phyloP scores from a whole-genome alignment of 768 basidiomycete species.

The Pleurotus pulmonarius region DNA sequence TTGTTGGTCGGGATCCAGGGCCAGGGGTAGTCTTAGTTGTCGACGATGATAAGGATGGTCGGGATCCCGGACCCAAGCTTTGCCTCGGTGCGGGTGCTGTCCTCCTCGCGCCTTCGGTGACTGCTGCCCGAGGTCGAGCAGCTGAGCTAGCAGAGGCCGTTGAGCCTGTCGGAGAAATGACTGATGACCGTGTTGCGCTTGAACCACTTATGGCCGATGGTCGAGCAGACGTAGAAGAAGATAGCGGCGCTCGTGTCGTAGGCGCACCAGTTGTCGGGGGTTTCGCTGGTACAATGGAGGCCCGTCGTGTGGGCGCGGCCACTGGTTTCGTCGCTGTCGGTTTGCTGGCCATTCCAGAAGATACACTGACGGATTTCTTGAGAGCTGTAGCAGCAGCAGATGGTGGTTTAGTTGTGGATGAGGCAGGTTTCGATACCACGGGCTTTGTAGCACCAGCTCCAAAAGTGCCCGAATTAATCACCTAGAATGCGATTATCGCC shows the following conservation, averaged over 20 bases:
- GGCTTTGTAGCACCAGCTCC: slow-evolving; percentile 50
- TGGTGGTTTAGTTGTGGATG: slow-evolving; percentile 10
- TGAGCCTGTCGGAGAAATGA: slow-evolving; percentile 55
- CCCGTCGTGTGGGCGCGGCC: slow-evolving; percentile 33
- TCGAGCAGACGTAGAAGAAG: slow-evolving; percentile 32
- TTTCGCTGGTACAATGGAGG: slow-evolving; percentile 41
- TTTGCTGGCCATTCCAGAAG: slow-evolving; percentile 33
- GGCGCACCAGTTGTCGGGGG: slow-evolving; percentile 23
- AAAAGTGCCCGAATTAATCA: slow-evolving; percentile 64
- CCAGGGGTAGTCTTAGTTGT: slow-evolving; percentile 28
- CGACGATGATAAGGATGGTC: slow-evolving; percentile 20
- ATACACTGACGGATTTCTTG: slow-evolving; percentile 37
- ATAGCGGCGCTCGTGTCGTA: slow-evolving; percentile 30
- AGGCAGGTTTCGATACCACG: slow-evolving; percentile 17
- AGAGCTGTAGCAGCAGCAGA: slow-evolving; percentile 29
- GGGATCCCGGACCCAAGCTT: slow-evolving; percentile 18
- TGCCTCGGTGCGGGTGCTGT: slow-evolving; percentile 37
- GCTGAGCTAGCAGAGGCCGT: slow-evolving; percentile 32
- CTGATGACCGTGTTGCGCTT: slow-evolving; percentile 39
- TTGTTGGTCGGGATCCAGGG: slow-evolving; percentile 34
- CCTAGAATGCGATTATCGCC: slow-evolving; percentile 32
- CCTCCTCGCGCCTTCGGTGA: slow-evolving; percentile 64
- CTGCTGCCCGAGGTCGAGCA: slow-evolving; percentile 59
- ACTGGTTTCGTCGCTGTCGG: slow-evolving; percentile 27
- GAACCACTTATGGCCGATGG: slow-evolving; percentile 21